Base-by-base conservation (phyloP, 495 filamentous ascomycete genomes). In the Penicillium crystallinum region DNA sequence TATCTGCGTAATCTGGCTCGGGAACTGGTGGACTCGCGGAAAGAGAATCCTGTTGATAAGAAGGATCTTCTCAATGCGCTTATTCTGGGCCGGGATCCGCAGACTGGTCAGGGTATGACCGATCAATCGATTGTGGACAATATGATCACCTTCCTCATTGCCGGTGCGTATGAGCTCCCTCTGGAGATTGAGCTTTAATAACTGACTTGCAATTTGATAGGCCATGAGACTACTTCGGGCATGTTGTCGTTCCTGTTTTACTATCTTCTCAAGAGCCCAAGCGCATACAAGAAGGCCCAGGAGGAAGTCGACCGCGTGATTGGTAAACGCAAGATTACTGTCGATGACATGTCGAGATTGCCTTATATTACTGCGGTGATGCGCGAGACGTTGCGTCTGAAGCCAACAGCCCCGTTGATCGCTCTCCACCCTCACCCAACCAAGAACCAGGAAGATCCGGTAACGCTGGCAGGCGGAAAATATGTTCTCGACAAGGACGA, bases 211-310 rank as follows among this genome's bases (percentile, higher is more conserved):
- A 5, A 17, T 25, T 37, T 35, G 34, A 39, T 38, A 73, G 86
- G 87, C 1, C 86, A 90, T 55, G 87, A 90, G 66, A 90, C 87
- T 0, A 90, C 87, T 0, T 83, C 81, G 12, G 81, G 78, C 35
- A 68, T 78, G 48, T 53, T 85, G 4, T 75, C 77, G 14, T 73
- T 81, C 37, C 49, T 73, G 4, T 80, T 88, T 49, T 79, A 81
- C 54, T 76, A 79, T 47, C 65, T 91, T 8, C 59, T 87, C 1
- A 81, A 81, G 57, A 82, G 83, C 53, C 85, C 86, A 0, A 58
- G 72, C 10, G 74, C 80, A 0, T 77, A 86, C 53, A 64, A 67
- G 30, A 77, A 77, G 53, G 85, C 84, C 1, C 82, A 86, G 44
- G 67, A 82, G 49, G 87, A 91, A 57, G 71, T 91, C 14, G 85